Percentiles rank a stretch among this genome's conserved stretches.
These are phyloP conservation scores for Neurospora sp. DNA, from an alignment of 495 filamentous ascomycete genomes.

Conservation along the genomic window DNA sequence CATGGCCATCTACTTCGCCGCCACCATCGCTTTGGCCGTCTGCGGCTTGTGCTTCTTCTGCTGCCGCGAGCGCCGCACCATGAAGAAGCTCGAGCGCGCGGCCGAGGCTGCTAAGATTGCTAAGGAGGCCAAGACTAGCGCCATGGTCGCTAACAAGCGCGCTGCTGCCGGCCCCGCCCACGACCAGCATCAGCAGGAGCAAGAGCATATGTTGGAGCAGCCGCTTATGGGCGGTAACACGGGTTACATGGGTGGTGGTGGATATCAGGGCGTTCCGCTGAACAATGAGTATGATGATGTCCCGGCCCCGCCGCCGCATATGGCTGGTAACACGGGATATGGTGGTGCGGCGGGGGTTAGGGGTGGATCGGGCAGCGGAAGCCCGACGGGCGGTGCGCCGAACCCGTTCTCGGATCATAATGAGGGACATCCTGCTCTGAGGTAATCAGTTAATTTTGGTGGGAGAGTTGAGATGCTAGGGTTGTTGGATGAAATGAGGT, in stretches of 20 bases:
- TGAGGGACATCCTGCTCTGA: neutral
- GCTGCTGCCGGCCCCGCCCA: neutral
- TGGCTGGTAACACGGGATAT: neutral
- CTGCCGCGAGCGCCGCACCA: conserved; percentile 25
- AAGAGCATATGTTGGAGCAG: conserved; percentile 6
- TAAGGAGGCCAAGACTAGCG: conserved; percentile 20
- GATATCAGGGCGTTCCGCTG: neutral
- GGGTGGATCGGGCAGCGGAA: neutral
- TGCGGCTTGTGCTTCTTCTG: conserved; percentile 29
- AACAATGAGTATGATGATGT: conserved; percentile 1
- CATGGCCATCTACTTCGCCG: conserved; percentile 32
- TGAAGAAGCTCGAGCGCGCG: conserved; percentile 20
- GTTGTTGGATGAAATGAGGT: neutral
- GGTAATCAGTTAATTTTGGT: neutral
- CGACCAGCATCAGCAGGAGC: neutral
- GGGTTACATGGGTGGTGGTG: neutral
- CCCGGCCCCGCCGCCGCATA: neutral
- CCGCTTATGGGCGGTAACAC: conserved; percentile 19
- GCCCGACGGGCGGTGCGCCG: neutral
- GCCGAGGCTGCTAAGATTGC: conserved; percentile 27
- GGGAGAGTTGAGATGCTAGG: neutral
- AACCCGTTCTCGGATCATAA: neutral
- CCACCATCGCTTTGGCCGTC: conserved; percentile 17
- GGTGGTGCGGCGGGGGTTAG: neutral
- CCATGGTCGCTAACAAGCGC: conserved; percentile 17